Conservation (phyloP, 257 asterid species). For the Misopates orontium region DNA sequence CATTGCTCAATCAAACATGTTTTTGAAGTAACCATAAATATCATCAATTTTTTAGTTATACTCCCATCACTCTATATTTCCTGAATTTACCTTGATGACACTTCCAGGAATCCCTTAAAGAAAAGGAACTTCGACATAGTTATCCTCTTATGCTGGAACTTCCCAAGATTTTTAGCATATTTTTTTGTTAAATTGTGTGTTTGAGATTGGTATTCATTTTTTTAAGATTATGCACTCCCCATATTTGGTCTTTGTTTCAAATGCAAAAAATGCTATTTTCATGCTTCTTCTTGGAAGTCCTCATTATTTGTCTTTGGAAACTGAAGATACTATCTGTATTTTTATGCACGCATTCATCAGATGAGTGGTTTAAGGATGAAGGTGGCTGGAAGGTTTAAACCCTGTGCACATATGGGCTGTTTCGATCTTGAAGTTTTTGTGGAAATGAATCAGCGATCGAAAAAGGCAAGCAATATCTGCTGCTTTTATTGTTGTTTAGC, state of each 20-base stretch:
- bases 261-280: neutral
- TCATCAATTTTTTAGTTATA: neutral
- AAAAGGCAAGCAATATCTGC: slow-evolving; percentile 71
- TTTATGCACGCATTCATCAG: slow-evolving; percentile 41
- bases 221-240: neutral
- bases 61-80: neutral
- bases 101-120: too few species aligned
- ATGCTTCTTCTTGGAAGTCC: slow-evolving; percentile 6
- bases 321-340: slow-evolving; percentile 23
- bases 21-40: neutral
- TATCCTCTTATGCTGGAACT: neutral
- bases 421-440: slow-evolving; percentile 94
- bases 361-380: slow-evolving; percentile 96
- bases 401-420: slow-evolving; percentile 95
- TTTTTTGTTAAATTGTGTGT: neutral
- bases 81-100: neutral
- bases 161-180: neutral
- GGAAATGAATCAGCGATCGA: slow-evolving; percentile 94
- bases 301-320: slow-evolving; percentile 10
- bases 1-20: neutral
- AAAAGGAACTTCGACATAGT: too few species aligned
- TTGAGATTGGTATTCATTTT: neutral
- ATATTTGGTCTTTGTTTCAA: neutral
- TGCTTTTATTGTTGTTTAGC: neutral
- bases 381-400: slow-evolving; percentile 92